Conservation (phyloP, 805 yeast species). For the Kazachstania viticola region DNA sequence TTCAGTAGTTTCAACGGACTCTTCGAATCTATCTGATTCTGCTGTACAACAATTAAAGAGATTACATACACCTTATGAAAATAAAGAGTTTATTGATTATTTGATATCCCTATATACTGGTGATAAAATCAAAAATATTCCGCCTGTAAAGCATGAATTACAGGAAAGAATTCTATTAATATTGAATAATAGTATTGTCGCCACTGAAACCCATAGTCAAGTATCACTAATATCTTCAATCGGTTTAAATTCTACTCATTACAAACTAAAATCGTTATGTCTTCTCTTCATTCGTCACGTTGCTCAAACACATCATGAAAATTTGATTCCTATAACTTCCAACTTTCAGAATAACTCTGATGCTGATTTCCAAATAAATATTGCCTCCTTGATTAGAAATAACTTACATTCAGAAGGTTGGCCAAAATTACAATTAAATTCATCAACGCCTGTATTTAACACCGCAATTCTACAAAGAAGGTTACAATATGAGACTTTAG, state of each 20-base stretch:
- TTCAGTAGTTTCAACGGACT: conserved; percentile 53
- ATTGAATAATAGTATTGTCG: conserved; percentile 40
- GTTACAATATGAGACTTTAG: conserved; percentile 68
- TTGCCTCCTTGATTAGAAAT: conserved; percentile 43
- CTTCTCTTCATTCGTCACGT: conserved; percentile 58
- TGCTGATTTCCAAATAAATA: conserved; percentile 20
- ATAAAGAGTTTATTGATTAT: conserved; percentile 30
- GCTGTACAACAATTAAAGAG: conserved; percentile 44
- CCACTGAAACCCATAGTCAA: conserved; percentile 29
- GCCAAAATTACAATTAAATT: conserved; percentile 36
- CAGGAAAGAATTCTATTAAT: conserved; percentile 46
- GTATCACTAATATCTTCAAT: conserved; percentile 41
- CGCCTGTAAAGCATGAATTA: conserved; percentile 42
- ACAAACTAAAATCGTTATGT: conserved; percentile 44
- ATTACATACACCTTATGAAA: conserved; percentile 41
- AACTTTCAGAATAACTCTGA: conserved; percentile 1
- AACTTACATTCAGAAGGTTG: conserved; percentile 47
- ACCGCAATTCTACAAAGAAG: conserved; percentile 39
- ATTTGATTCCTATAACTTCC: conserved; percentile 9
- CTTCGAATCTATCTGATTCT: conserved; percentile 39
- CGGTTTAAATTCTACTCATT: conserved; percentile 46
- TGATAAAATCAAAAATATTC: conserved; percentile 26
- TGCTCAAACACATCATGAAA: conserved; percentile 24
- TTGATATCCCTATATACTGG: conserved; percentile 45
- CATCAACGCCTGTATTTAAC: conserved; percentile 27